These are phyloP conservation scores for Quillaja saponaria DNA, from an alignment of 306 rosid species.

Conservation along the genomic window DNA sequence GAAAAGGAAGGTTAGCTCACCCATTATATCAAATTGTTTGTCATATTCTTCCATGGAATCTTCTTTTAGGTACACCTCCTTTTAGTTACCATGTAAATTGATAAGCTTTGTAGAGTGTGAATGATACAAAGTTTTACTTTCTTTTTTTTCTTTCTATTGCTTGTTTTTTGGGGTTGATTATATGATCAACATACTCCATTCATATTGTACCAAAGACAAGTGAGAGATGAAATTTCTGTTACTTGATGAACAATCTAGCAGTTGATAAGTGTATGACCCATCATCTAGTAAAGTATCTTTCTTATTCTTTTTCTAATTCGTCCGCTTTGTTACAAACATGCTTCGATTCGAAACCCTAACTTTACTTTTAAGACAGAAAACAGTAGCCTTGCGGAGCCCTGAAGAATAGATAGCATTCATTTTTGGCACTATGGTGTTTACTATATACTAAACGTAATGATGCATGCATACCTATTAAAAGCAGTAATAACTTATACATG, in stretches of 20 bases:
- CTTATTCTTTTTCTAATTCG: too few relatives aligned
- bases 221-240: background rate
- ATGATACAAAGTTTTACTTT: conserved; percentile 25
- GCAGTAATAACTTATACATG: too few relatives aligned
- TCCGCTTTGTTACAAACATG: background rate
- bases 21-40: conserved; percentile 26
- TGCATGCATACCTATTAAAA: too few relatives aligned
- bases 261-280: background rate
- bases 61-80: conserved; percentile 26
- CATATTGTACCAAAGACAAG: background rate
- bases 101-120: conserved; percentile 39
- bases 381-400: background rate
- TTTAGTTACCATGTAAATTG: conserved; percentile 41
- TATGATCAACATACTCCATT: background rate
- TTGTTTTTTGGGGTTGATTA: background rate
- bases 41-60: conserved; percentile 12
- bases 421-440: too few relatives aligned
- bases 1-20: conserved; percentile 27
- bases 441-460: too few relatives aligned
- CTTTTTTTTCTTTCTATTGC: too few relatives aligned
- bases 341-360: background rate
- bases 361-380: background rate
- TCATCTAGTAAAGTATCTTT: background rate
- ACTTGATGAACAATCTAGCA: background rate
- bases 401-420: too few relatives aligned